These are phyloP conservation scores for Suhomyces yuchorum DNA, from an alignment of 1,139 yeast genomes.

Conservation along the genomic window DNA sequence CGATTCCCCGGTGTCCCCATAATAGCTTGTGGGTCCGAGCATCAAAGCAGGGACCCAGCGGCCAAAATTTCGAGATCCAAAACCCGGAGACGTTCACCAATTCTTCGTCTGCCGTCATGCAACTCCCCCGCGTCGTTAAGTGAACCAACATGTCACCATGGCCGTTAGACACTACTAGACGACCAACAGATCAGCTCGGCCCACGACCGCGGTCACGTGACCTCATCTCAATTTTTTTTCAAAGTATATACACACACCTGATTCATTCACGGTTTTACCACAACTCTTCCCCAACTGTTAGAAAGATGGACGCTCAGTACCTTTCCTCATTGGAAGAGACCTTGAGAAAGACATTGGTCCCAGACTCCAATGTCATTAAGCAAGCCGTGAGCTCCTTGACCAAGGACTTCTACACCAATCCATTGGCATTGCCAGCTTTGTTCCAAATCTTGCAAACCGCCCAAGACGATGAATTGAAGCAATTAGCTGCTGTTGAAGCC, in stretches of 20 bases:
- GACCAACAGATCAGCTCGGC: conserved; percentile 2
- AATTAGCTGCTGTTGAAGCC: conserved; percentile 93
- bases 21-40: too few relatives aligned
- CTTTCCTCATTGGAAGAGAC: conserved; percentile 74
- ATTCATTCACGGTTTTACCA: conserved; percentile 5
- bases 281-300: conserved; percentile 11
- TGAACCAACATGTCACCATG: background rate
- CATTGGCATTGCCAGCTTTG: conserved; percentile 76
- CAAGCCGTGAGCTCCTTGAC: conserved; percentile 77
- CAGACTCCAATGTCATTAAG: conserved; percentile 77
- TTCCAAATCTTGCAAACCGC: conserved; percentile 77
- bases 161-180: background rate
- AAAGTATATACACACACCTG: conserved; percentile 4
- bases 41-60: too few relatives aligned
- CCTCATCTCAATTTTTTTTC: conserved; percentile 17
- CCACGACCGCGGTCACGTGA: conserved; percentile 15
- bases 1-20: too few relatives aligned
- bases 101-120: background rate
- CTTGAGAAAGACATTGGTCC: conserved; percentile 71
- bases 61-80: too few relatives aligned
- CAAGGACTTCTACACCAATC: conserved; percentile 71
- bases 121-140: background rate
- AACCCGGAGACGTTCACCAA: too few relatives aligned
- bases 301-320: conserved; percentile 66
- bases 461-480: conserved; percentile 63